A percentile compares a stretch with the other conserved stretches of the same genome.
Conservation (phyloP, 306 rosid genomes). For the Cucurbita ficifolia region DNA sequence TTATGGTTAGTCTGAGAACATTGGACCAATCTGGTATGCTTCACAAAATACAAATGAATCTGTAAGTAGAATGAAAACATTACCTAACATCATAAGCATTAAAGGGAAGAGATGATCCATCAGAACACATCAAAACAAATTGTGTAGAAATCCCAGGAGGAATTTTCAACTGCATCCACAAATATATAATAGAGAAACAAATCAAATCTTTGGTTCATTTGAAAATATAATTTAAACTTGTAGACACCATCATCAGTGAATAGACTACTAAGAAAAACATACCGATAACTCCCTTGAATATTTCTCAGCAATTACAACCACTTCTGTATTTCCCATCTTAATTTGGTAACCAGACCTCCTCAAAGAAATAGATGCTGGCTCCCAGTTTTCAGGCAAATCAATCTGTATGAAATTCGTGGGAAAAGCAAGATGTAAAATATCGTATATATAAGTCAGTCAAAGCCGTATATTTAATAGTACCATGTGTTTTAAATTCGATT, state of each 20-base stretch:
- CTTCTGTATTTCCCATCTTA: conserved; percentile 38
- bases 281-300: conserved; percentile 83
- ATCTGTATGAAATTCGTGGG: conserved; percentile 22
- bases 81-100: conserved; percentile 53
- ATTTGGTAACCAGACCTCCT: conserved; percentile 67
- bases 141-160: conserved; percentile 67
- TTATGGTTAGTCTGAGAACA: neutral
- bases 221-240: conserved; percentile 5
- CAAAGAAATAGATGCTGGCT: conserved; percentile 50
- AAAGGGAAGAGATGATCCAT: conserved; percentile 74
- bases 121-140: conserved; percentile 60
- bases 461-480: neutral
- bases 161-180: conserved; percentile 67
- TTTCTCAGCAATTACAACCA: conserved; percentile 39
- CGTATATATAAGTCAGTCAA: neutral
- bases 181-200: neutral
- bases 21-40: neutral
- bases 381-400: conserved; percentile 86
- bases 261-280: conserved; percentile 11
- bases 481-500: neutral
- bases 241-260: neutral
- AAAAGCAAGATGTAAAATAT: conserved; percentile 1
- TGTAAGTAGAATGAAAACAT: neutral
- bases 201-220: neutral
- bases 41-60: neutral